These are phyloP conservation scores for Pseudogymnoascus sp. DNA, from an alignment of 2,329 filamentous ascomycete species.

Conservation along the genomic window DNA sequence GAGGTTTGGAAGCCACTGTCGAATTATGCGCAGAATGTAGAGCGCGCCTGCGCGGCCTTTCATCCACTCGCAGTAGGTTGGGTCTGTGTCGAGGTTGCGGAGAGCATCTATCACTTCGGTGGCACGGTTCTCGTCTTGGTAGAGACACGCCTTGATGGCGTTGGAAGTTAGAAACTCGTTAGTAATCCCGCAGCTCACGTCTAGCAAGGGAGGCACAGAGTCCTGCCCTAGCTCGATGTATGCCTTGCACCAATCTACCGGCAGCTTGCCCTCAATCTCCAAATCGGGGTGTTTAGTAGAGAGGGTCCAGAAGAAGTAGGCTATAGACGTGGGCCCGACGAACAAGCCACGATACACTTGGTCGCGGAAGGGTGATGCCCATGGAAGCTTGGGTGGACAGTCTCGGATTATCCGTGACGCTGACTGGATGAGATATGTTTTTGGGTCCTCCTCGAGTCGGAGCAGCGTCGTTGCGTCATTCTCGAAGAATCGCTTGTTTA, in stretches of 20 bases:
- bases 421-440: conserved; percentile 11
- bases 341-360: conserved; percentile 37
- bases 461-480: conserved; percentile 7
- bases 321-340: conserved; percentile 47
- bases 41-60: conserved; percentile 60
- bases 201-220: background rate
- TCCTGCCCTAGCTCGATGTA: conserved; percentile 13
- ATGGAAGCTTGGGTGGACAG: conserved; percentile 12
- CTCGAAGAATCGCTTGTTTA: background rate
- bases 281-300: conserved; percentile 38
- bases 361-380: conserved; percentile 2
- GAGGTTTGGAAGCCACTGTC: conserved; percentile 38
- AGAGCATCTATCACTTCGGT: conserved; percentile 10
- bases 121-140: conserved; percentile 8
- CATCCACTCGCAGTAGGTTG: conserved; percentile 13
- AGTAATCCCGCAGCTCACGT: conserved; percentile 10
- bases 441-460: conserved; percentile 9
- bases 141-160: conserved; percentile 11
- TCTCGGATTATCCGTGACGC: background rate
- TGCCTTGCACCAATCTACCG: conserved; percentile 11
- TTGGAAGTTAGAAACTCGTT: conserved; percentile 15
- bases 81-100: background rate
- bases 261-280: conserved; percentile 27
- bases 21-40: conserved; percentile 53
- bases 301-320: conserved; percentile 47